Percentiles rank a stretch among this genome's conserved stretches.
Evolutionary conservation across 768 basidiomycete species (phyloP).

Genomic region (Boletus speciosus): DNA sequence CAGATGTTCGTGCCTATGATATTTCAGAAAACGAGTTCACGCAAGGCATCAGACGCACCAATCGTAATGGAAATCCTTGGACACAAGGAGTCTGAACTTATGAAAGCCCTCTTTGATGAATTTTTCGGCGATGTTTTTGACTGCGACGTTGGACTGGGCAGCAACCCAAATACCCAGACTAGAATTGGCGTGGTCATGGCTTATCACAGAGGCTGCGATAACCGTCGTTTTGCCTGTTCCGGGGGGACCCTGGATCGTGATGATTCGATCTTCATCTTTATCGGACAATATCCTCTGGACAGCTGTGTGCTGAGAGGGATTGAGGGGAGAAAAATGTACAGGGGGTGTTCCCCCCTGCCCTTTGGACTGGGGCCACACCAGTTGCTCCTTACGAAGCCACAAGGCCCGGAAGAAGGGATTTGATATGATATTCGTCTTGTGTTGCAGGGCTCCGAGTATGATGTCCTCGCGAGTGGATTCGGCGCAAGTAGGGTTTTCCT

Average conservation of each 20-base stretch:
- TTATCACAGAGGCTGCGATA: constrained; percentile 36
- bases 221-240: constrained; percentile 46
- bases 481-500: constrained; percentile 53
- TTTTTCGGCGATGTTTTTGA: constrained; percentile 53
- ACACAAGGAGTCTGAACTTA: constrained; percentile 42
- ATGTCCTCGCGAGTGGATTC: constrained; percentile 34
- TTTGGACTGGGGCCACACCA: constrained; percentile 14
- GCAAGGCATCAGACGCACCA: constrained; percentile 32
- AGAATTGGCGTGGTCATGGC: constrained; percentile 12
- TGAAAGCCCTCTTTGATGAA: constrained; percentile 31
- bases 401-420: constrained; percentile 28
- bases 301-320: constrained; percentile 27
- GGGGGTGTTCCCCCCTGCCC: neutral
- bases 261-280: constrained; percentile 18
- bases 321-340: constrained; percentile 15
- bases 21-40: neutral
- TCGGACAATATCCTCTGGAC: constrained; percentile 32
- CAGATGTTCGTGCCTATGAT: constrained; percentile 48
- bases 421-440: constrained; percentile 9
- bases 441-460: constrained; percentile 24
- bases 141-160: constrained; percentile 50
- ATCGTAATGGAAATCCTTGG: constrained; percentile 43
- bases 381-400: constrained; percentile 22
- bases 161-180: constrained; percentile 35
- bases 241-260: constrained; percentile 36